Evolutionary conservation across 768 basidiomycete genomes (phyloP).

Genomic region (Pleurotus sapidus): DNA sequence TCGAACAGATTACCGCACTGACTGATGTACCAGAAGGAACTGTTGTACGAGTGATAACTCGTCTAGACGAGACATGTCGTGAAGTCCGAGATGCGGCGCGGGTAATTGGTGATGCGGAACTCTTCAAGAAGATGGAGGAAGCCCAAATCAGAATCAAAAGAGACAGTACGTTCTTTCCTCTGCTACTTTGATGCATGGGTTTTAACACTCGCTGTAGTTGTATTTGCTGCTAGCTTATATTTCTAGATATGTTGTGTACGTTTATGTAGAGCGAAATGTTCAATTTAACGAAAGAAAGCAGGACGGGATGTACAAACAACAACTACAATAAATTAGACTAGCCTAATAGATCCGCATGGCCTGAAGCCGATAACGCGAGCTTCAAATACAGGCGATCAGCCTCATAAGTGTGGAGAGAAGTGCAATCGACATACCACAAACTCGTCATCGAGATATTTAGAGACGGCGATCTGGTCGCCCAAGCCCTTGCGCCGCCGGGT

Average conservation of each 20-base stretch:
- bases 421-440: slow-evolving; percentile 66
- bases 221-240: slow-evolving; percentile 86
- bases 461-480: slow-evolving; percentile 95
- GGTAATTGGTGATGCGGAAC: slow-evolving; percentile 92
- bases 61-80: slow-evolving; percentile 94
- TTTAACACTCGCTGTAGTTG: slow-evolving; percentile 43
- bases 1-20: slow-evolving; percentile 87
- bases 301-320: neutral
- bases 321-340: slow-evolving; percentile 11
- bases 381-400: slow-evolving; percentile 23
- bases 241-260: slow-evolving; percentile 41
- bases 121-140: slow-evolving; percentile 99
- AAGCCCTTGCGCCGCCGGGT: slow-evolving; percentile 95
- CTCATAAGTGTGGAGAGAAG: neutral
- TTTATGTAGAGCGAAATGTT: neutral
- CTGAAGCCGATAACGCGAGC: slow-evolving; percentile 92
- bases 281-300: neutral
- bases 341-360: slow-evolving; percentile 91
- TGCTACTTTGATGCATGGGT: neutral
- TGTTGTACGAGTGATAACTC: slow-evolving; percentile 93
- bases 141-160: slow-evolving; percentile 91
- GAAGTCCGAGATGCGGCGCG: slow-evolving; percentile 97
- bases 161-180: slow-evolving; percentile 69
- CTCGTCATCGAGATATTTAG: slow-evolving; percentile 97
- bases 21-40: slow-evolving; percentile 98